Conservation (phyloP, 2,329 filamentous ascomycete species). For the Stenocarpella maydis region DNA sequence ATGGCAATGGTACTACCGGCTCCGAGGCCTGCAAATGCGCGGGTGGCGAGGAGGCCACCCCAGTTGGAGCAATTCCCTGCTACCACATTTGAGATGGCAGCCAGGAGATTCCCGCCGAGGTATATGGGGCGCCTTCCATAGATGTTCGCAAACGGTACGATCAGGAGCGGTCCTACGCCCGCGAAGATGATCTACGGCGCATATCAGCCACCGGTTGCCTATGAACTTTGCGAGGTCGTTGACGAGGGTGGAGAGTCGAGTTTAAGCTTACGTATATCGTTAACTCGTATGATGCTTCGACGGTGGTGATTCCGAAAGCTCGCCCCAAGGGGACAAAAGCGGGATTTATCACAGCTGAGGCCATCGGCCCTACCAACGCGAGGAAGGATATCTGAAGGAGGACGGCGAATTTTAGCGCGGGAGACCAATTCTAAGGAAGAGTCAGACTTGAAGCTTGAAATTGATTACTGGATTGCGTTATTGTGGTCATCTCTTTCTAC, state of each 20-base stretch:
- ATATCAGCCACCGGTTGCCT: not conserved
- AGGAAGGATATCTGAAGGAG: slow-evolving; percentile 44
- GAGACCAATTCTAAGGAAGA: slow-evolving; percentile 39
- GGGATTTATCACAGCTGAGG: slow-evolving; percentile 43
- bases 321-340: slow-evolving; percentile 44
- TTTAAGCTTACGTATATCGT: slow-evolving; percentile 37
- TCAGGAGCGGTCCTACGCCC: slow-evolving; percentile 43
- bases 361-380: slow-evolving; percentile 43
- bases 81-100: slow-evolving; percentile 41
- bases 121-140: slow-evolving; percentile 47
- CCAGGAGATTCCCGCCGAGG: slow-evolving; percentile 43
- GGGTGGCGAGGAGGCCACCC: slow-evolving; percentile 37
- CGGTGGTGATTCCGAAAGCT: slow-evolving; percentile 43
- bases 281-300: slow-evolving; percentile 45
- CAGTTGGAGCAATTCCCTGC: slow-evolving; percentile 40
- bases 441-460: not conserved
- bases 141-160: slow-evolving; percentile 43
- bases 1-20: slow-evolving; percentile 36
- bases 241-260: not conserved
- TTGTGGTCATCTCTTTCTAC: not conserved
- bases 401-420: slow-evolving; percentile 39
- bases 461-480: too few relatives aligned
- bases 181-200: slow-evolving; percentile 43
- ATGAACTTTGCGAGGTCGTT: too few relatives aligned
- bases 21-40: slow-evolving; percentile 38